phyloP scores from a whole-genome alignment of 2,329 filamentous ascomycete species.

The Zymoseptoria passerinii region DNA sequence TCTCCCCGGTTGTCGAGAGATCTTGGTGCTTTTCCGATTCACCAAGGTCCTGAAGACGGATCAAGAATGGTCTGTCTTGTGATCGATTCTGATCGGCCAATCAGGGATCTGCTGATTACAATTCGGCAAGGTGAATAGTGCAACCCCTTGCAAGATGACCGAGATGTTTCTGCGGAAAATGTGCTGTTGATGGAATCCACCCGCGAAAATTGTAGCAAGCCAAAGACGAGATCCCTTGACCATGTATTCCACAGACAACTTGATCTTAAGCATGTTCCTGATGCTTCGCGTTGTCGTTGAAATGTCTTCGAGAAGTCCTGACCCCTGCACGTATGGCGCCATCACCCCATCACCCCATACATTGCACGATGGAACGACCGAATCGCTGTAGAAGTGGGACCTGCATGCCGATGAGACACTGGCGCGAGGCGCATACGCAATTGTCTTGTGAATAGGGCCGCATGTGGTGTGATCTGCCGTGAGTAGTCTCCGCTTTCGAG shows the following conservation, averaged over 20 bases:
- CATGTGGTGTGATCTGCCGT: background rate
- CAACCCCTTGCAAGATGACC: background rate
- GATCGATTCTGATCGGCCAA: background rate
- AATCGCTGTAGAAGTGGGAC: background rate
- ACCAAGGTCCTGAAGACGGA: background rate
- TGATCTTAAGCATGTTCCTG: background rate
- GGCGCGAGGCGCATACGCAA: background rate
- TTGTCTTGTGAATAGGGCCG: background rate
- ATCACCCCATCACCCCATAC: background rate
- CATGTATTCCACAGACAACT: background rate
- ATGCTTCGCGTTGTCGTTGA: background rate
- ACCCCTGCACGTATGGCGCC: background rate
- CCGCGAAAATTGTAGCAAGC: no score
- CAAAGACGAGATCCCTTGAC: no score
- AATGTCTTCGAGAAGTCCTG: background rate
- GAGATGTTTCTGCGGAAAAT: background rate
- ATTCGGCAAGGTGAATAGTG: background rate
- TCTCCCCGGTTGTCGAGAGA: background rate
- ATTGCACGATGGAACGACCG: background rate
- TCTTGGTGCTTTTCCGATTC: background rate
- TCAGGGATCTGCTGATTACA: background rate
- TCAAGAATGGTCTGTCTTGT: background rate
- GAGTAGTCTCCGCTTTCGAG: background rate
- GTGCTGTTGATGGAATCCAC: background rate
- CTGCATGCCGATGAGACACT: background rate